Evolutionary conservation across 139 green algal genomes (phyloP).

Genomic region (Limnomonas spitsbergensis): DNA sequence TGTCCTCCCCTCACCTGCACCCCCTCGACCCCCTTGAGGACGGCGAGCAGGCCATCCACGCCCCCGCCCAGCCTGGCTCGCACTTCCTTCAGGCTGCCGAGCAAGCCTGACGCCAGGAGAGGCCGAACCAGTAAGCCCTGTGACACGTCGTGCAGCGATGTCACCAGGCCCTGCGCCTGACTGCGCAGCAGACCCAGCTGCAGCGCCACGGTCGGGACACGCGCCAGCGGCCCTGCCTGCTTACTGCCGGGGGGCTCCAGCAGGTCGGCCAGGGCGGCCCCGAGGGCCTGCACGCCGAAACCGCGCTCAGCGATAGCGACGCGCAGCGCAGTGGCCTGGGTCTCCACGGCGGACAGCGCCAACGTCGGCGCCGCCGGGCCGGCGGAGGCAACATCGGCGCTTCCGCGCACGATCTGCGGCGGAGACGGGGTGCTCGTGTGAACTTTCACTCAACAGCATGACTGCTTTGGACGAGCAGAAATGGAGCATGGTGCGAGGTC

Average conservation of each 20-base stretch:
- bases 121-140: background rate
- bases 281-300: constrained; percentile 18
- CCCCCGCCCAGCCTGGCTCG: background rate
- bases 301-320: constrained; percentile 32
- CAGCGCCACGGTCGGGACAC: background rate
- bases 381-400: background rate
- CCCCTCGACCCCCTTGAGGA: background rate
- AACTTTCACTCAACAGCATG: background rate
- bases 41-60: background rate
- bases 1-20: background rate
- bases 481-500: background rate
- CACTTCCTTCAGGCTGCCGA: background rate
- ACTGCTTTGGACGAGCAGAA: background rate
- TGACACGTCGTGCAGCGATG: background rate
- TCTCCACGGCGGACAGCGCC: constrained; percentile 22
- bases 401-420: background rate
- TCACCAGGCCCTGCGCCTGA: background rate
- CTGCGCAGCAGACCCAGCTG: background rate
- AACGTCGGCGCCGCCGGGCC: background rate
- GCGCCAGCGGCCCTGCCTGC: background rate
- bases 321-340: constrained; percentile 28
- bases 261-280: background rate
- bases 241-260: background rate
- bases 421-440: no score
- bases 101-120: background rate